phyloP scores from a whole-genome alignment of 768 basidiomycete species.

The Mycena vitilis region DNA sequence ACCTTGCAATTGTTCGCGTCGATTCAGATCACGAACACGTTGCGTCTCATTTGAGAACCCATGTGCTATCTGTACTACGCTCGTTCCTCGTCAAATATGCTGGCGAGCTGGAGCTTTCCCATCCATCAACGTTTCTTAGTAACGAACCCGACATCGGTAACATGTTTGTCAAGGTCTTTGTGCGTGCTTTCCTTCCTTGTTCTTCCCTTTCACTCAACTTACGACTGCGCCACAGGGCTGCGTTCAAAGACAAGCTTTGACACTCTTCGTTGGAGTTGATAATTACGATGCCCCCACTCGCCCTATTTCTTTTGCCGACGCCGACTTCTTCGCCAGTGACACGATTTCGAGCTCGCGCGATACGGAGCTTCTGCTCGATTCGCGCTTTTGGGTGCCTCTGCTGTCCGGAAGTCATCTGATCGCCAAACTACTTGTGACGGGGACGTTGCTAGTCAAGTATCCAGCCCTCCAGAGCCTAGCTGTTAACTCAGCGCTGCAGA shows the following conservation, averaged over 20 bases:
- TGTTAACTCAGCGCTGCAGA: background rate
- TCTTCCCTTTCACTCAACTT: too few relatives aligned
- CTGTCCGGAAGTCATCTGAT: constrained; percentile 16
- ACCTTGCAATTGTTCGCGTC: background rate
- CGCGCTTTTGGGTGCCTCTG: constrained; percentile 14
- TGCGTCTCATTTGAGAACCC: background rate
- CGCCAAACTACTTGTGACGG: constrained; percentile 20
- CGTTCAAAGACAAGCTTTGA: background rate
- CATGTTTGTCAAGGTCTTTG: constrained; percentile 22
- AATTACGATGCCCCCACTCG: constrained; percentile 20
- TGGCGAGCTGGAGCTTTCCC: background rate
- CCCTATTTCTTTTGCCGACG: too few relatives aligned
- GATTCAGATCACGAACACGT: background rate
- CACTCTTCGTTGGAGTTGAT: constrained; percentile 24
- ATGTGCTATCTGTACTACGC: background rate
- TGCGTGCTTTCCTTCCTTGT: constrained; percentile 12
- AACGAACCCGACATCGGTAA: background rate
- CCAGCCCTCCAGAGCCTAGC: background rate
- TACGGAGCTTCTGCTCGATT: constrained; percentile 10
- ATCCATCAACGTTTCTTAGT: background rate
- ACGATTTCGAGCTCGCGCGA: constrained; percentile 4
- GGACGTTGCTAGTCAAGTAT: constrained; percentile 1
- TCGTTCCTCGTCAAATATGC: constrained; percentile 19
- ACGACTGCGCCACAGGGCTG: background rate
- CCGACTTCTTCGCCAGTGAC: constrained; percentile 15